A percentile compares a stretch with the other conserved stretches of the same genome.
Conservation (phyloP, 768 basidiomycete species). For the Lentinula sp. region DNA sequence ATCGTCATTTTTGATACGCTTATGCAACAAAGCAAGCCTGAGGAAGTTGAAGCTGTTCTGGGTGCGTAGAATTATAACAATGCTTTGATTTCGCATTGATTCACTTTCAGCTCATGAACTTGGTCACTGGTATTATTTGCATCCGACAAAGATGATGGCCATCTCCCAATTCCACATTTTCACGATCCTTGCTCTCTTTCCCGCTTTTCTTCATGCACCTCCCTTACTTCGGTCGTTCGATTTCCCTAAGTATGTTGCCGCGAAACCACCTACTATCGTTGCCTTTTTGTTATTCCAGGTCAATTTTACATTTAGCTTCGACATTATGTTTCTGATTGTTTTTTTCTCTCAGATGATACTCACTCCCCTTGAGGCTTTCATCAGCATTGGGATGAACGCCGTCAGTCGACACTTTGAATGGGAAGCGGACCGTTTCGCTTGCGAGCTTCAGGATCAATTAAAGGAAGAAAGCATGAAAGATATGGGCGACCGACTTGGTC, state of each 20-base stretch:
- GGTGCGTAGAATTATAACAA: constrained; percentile 22
- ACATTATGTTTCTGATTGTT: no score
- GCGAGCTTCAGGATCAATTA: constrained; percentile 55
- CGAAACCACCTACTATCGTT: constrained; percentile 71
- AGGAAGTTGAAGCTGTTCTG: constrained; percentile 96
- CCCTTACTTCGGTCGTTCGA: constrained; percentile 78
- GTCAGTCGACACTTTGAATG: constrained; percentile 86
- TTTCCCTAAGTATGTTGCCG: constrained; percentile 61
- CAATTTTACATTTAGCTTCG: not conserved
- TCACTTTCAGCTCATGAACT: constrained; percentile 76
- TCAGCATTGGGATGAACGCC: constrained; percentile 72
- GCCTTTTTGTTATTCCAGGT: constrained; percentile 86
- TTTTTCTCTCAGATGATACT: constrained; percentile 56
- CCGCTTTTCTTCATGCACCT: constrained; percentile 81
- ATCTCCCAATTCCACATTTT: constrained; percentile 88
- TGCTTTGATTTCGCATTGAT: not conserved
- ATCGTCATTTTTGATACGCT: constrained; percentile 98
- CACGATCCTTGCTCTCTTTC: constrained; percentile 79
- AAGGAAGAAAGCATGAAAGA: constrained; percentile 59
- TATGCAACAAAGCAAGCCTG: constrained; percentile 83
- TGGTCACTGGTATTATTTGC: constrained; percentile 92
- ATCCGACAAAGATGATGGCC: constrained; percentile 84
- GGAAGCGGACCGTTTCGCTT: constrained; percentile 86
- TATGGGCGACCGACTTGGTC: constrained; percentile 81
- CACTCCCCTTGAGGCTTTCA: constrained; percentile 70